phyloP scores from a whole-genome alignment of 257 asterid genomes.

The Thymus quinquecostatus region DNA sequence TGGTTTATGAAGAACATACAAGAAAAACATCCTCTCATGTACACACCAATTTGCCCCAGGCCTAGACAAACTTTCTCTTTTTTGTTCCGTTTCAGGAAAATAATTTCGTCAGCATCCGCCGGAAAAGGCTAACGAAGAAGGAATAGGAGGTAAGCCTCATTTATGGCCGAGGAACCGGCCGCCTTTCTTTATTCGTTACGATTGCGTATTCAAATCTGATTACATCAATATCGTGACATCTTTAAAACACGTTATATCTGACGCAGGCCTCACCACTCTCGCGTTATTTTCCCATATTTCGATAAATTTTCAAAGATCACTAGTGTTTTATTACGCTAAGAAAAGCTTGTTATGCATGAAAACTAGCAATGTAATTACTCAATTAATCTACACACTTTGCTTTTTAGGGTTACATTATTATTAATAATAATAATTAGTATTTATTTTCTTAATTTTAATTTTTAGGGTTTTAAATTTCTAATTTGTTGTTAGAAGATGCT shows the following conservation, averaged over 20 bases:
- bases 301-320: background rate
- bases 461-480: too few relatives aligned
- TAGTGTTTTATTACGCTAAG: background rate
- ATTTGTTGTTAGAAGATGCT: background rate
- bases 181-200: background rate
- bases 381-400: too few relatives aligned
- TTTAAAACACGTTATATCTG: background rate
- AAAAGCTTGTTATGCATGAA: background rate
- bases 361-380: too few relatives aligned
- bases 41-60: conserved; percentile 14
- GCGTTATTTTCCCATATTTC: background rate
- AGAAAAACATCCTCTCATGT: conserved; percentile 22
- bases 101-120: background rate
- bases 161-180: background rate
- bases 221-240: background rate
- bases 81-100: conserved; percentile 22
- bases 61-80: conserved; percentile 13
- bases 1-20: conserved; percentile 26
- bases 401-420: background rate
- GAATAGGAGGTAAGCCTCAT: conserved; percentile 2
- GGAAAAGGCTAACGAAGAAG: conserved; percentile 17
- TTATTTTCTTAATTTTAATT: background rate
- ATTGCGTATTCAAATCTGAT: background rate
- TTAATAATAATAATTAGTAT: background rate
- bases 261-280: background rate